phyloP scores from a whole-genome alignment of 169 alveolate species.

The Eimeria necatrix region DNA sequence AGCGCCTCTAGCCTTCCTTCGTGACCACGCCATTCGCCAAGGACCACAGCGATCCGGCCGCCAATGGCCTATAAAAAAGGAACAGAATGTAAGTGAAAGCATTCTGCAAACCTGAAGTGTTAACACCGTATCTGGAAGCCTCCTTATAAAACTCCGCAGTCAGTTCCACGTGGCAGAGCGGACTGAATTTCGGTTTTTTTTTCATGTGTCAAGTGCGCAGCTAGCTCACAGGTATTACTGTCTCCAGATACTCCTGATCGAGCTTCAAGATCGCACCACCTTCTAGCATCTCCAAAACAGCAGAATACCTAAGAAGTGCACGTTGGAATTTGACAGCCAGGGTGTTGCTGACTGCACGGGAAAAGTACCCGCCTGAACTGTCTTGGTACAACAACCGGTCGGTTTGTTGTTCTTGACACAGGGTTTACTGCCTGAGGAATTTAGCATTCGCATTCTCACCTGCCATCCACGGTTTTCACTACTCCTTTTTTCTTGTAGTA shows the following conservation, averaged over 20 bases:
- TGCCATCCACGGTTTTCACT: slow-evolving; percentile 59
- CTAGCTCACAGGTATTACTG: slow-evolving; percentile 78
- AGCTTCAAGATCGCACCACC: slow-evolving; percentile 73
- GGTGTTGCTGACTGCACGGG: not conserved
- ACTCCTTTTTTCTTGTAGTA: slow-evolving; percentile 79
- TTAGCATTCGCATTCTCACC: not conserved
- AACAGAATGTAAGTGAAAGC: no score
- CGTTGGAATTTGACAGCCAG: no score
- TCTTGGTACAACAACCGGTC: no score
- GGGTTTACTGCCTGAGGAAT: no score
- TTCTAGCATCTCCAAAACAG: slow-evolving; percentile 73
- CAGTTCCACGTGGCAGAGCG: no score
- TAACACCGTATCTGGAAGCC: no score
- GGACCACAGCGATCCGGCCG: slow-evolving; percentile 73
- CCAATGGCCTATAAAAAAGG: slow-evolving; percentile 57
- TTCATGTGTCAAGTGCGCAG: no score
- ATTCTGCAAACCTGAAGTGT: no score
- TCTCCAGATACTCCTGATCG: slow-evolving; percentile 77
- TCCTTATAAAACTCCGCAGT: no score
- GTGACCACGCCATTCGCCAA: slow-evolving; percentile 77
- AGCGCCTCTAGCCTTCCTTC: slow-evolving; percentile 74
- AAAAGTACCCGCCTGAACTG: no score
- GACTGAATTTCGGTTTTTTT: no score
- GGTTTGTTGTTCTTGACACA: no score
- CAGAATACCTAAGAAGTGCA: slow-evolving; percentile 57